Base-by-base conservation (phyloP, 2,329 filamentous ascomycete genomes). In the Exophiala xenobiotica region DNA sequence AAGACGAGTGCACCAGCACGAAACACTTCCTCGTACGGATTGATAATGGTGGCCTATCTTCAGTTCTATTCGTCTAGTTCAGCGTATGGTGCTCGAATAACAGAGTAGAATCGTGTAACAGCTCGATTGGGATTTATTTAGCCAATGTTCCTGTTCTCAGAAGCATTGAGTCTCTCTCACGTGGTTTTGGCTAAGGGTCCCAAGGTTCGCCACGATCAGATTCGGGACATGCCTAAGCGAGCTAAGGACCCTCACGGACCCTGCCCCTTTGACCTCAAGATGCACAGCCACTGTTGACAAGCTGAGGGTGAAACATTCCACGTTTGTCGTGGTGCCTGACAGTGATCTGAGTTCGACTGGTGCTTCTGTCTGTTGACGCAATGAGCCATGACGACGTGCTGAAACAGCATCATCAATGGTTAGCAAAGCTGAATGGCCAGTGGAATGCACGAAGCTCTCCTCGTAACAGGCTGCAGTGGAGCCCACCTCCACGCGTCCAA, bases 361-460 rank as follows among this genome's bases (percentile, higher is more conserved):
- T 38, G 35, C 16, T 39, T 12, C 16, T 20, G 2, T 40, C 3
- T 23, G 38, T 40, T 40, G 38, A 40, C 38, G 22, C 38, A 22
- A 14, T 40, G 20, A 6, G 4, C 7, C 16, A 20, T 20, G 16
- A 11, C 14, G 20, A 6, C 20, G 20, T 20, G 14, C 20, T 22
- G 6, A 40, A 24, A 40, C 38, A 40, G 38, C 22, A n/a, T n/a
- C n/a, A n/a, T n/a, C n/a, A n/a, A n/a, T n/a, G n/a, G n/a, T 35
- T 35, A 31, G 27, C 27, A 4, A 37, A 35, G 40, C 39, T 38
- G 40, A 44, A 39, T 38, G 50, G 45, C 18, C 29, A 38, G 24
- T 27, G 33, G 40, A 19, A 39, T 40, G 19, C 8, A 50, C 18
- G n/a, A 29, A 45, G 47, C n/a, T n/a, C n/a, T n/a, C n/a, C n/a